Evolutionary conservation across 1,284 basidiomycete genomes (phyloP).

Genomic region (Rugosomyces carneus): DNA sequence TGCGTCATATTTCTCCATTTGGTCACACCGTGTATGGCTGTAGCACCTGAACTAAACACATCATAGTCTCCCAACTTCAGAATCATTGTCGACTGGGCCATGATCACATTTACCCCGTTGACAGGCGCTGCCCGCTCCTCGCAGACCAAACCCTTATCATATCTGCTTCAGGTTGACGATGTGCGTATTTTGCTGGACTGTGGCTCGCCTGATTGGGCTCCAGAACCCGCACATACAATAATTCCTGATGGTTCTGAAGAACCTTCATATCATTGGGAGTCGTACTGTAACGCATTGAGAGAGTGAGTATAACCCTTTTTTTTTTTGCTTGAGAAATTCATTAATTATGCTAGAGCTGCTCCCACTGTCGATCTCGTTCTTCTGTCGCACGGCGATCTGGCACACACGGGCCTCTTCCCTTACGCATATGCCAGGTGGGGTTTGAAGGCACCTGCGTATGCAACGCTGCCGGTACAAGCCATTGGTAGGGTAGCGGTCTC

Average conservation of each 20-base stretch:
- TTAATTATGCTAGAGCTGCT: slow-evolving; percentile 44
- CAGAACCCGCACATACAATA: slow-evolving; percentile 40
- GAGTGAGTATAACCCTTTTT: slow-evolving; percentile 42
- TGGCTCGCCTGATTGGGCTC: slow-evolving; percentile 85
- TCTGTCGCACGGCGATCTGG: slow-evolving; percentile 89
- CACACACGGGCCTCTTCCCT: slow-evolving; percentile 85
- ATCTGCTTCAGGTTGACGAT: slow-evolving; percentile 93
- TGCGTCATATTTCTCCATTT: slow-evolving; percentile 4
- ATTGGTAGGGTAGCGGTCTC: slow-evolving; percentile 89
- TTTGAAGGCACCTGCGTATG: slow-evolving; percentile 90
- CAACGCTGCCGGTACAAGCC: slow-evolving; percentile 92
- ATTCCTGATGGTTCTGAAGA: slow-evolving; percentile 28
- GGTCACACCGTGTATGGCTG: not conserved
- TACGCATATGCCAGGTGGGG: slow-evolving; percentile 88
- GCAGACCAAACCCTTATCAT: slow-evolving; percentile 64
- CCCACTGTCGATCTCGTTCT: slow-evolving; percentile 81
- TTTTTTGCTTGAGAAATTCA: slow-evolving; percentile 15
- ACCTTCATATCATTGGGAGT: slow-evolving; percentile 41
- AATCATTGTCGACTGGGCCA: too few species aligned
- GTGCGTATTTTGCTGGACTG: slow-evolving; percentile 92
- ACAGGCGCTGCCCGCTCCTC: slow-evolving; percentile 75
- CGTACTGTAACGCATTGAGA: slow-evolving; percentile 60
- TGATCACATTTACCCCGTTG: slow-evolving; percentile 92
- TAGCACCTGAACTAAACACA: slow-evolving; percentile 9
- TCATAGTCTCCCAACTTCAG: not conserved